Conservation (phyloP, 2,329 filamentous ascomycete genomes). For the Botrytis fabae region DNA sequence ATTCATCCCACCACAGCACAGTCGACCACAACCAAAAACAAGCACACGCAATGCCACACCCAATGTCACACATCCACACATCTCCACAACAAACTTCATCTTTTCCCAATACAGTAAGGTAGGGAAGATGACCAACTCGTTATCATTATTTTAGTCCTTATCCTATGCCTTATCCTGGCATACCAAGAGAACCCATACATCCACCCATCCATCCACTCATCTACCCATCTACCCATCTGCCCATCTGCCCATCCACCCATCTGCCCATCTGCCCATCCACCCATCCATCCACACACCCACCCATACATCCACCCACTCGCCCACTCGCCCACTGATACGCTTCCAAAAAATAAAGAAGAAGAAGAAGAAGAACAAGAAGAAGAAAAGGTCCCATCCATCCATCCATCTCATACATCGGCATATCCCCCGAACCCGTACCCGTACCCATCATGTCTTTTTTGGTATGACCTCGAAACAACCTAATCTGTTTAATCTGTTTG, state of each 20-base stretch:
- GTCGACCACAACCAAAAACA: not conserved
- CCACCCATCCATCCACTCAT: not conserved
- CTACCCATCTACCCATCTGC: not conserved
- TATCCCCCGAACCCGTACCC: not conserved
- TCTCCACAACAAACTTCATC: conserved; percentile 12
- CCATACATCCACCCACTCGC: no score
- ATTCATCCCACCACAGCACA: not conserved
- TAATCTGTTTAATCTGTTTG: conserved; percentile 2
- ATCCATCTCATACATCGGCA: not conserved
- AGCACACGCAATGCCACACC: not conserved
- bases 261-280: not conserved
- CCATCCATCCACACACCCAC: not conserved
- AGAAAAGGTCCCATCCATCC: not conserved
- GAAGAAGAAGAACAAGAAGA: no score
- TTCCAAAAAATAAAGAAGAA: not conserved
- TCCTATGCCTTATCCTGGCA: not conserved
- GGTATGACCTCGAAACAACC: conserved; percentile 13
- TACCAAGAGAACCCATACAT: not conserved
- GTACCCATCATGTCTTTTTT: not conserved
- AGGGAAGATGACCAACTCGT: not conserved
- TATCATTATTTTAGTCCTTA: not conserved
- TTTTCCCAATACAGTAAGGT: not conserved
- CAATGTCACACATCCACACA: not conserved
- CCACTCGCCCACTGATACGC: no score
- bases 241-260: not conserved